Conservation (phyloP, 2,329 filamentous ascomycete genomes). For the Curvularia hawaiiensis region DNA sequence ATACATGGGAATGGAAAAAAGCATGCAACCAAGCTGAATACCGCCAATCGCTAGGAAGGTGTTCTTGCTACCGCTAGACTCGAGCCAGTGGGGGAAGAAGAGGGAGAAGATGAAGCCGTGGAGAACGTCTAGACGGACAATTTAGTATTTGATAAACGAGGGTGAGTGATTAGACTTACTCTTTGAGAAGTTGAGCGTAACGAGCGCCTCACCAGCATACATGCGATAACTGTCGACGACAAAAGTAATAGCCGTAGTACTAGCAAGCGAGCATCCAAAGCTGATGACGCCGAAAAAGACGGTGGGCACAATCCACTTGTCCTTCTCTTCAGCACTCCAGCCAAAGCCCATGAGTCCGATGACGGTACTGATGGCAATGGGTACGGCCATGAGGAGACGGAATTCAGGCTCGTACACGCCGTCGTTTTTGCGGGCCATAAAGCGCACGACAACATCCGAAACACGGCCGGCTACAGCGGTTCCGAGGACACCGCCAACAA, state of each 20-base stretch:
- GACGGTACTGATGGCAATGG: slow-evolving; percentile 76
- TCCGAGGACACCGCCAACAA: slow-evolving; percentile 74
- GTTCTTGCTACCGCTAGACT: slow-evolving; percentile 71
- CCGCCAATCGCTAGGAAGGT: slow-evolving; percentile 85
- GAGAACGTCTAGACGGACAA: slow-evolving; percentile 65
- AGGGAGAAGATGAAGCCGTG: slow-evolving; percentile 88
- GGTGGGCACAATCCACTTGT: slow-evolving; percentile 90
- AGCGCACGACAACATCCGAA: slow-evolving; percentile 82
- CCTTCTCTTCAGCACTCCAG: slow-evolving; percentile 79
- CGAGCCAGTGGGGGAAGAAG: slow-evolving; percentile 73
- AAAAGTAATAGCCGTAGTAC: slow-evolving; percentile 91
- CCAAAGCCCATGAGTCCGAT: slow-evolving; percentile 94
- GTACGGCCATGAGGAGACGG: slow-evolving; percentile 66
- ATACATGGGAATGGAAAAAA: slow-evolving; percentile 87
- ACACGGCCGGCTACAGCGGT: slow-evolving; percentile 89
- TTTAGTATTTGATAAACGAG: not conserved
- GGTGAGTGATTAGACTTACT: slow-evolving; percentile 54
- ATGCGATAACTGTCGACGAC: slow-evolving; percentile 91
- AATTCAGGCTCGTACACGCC: slow-evolving; percentile 96
- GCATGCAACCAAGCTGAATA: slow-evolving; percentile 78
- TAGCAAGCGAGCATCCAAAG: slow-evolving; percentile 89
- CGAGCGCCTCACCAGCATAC: slow-evolving; percentile 91
- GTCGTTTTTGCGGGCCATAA: slow-evolving; percentile 83
- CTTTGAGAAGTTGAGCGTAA: slow-evolving; percentile 93
- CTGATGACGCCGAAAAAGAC: slow-evolving; percentile 91